Conservation (phyloP, 768 basidiomycete species). For the Boletus rex-veris region DNA sequence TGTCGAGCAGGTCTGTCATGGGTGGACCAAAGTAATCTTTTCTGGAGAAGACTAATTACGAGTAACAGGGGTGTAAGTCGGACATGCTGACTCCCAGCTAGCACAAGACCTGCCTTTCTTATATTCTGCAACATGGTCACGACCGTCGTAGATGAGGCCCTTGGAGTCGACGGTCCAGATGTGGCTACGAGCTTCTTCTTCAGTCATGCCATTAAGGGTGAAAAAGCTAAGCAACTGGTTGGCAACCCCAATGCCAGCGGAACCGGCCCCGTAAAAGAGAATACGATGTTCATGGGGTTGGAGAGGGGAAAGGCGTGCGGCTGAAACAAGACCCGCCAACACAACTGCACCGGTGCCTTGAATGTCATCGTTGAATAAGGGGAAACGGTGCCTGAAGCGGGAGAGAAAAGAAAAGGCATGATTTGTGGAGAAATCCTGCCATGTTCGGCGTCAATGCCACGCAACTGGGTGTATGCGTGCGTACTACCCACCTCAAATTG, state of each 20-base stretch:
- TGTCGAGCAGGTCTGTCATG: constrained; percentile 69
- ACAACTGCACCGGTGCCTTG: constrained; percentile 92
- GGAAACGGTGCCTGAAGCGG: constrained; percentile 69
- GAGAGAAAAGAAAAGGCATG: constrained; percentile 86
- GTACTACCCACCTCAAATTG: constrained; percentile 66
- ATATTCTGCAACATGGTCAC: constrained; percentile 73
- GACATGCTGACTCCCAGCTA: background rate
- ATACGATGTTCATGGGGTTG: constrained; percentile 75
- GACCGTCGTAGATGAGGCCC: constrained; percentile 75
- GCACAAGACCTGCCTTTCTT: constrained; percentile 61
- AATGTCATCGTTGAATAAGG: constrained; percentile 88
- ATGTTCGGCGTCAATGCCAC: background rate
- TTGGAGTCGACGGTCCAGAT: constrained; percentile 88
- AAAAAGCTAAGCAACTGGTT: constrained; percentile 89
- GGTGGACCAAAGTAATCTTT: constrained; percentile 75
- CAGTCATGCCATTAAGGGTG: constrained; percentile 69
- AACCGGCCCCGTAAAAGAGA: constrained; percentile 91
- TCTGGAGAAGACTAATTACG: constrained; percentile 73
- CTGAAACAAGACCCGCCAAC: constrained; percentile 85
- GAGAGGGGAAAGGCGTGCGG: constrained; percentile 68
- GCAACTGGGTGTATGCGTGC: background rate
- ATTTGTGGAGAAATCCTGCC: constrained; percentile 85
- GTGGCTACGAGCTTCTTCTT: constrained; percentile 69
- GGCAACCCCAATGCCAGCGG: constrained; percentile 89
- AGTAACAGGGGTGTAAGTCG: background rate